Base-by-base conservation (phyloP, 208 protist genomes). In the Leptomonas seymouri region DNA sequence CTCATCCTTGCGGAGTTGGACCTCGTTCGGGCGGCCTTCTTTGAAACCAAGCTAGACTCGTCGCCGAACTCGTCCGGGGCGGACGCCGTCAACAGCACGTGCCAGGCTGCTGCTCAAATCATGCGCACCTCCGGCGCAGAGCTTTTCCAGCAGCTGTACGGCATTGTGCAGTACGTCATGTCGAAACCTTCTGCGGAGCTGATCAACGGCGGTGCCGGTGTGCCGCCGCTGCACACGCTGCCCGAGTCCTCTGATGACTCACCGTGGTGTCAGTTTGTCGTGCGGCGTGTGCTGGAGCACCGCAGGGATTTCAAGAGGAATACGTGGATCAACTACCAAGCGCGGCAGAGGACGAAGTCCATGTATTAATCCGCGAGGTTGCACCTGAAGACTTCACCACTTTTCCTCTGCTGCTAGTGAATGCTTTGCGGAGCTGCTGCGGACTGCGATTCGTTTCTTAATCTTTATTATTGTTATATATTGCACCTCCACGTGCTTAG, bases 251-350 rank as follows among this genome's bases (percentile, higher is more conserved):
- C 78, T 23, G 64, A 70, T 31, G 71, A 81, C 58, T 86, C 85
- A 3, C 87, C 87, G 51, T 93, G 82, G 85, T 89, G 87, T 49
- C 79, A 87, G 55, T 85, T 85, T 49, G 64, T 90, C 44, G 76
- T 89, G 21, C 82, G 78, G 9, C 67, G 70, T 7, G 81, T 93
- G 18, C 62, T 93, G 18, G 60, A 74, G 41, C 85, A 84, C 42
- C 82, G 87, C 14, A 83, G 80, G 46, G 65, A 58, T 18, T 75
- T 76, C 14, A 84, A 80, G 71, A 48, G 62, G 56, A 56, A 44
- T 51, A 56, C 54, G 60, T 79, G 67, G 58, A 58, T 39, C 25
- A 71, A 55, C 56, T 74, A 73, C 23, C 67, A 67, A 25, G n/a
- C 54, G 3, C 71, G 46, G 16, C 49, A 51, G 25, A 54, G 15